A percentile compares a stretch with the other conserved stretches of the same genome.
These are phyloP conservation scores for Ceratocystis harringtonii DNA, from an alignment of 2,329 filamentous ascomycete species.

Conservation along the genomic window DNA sequence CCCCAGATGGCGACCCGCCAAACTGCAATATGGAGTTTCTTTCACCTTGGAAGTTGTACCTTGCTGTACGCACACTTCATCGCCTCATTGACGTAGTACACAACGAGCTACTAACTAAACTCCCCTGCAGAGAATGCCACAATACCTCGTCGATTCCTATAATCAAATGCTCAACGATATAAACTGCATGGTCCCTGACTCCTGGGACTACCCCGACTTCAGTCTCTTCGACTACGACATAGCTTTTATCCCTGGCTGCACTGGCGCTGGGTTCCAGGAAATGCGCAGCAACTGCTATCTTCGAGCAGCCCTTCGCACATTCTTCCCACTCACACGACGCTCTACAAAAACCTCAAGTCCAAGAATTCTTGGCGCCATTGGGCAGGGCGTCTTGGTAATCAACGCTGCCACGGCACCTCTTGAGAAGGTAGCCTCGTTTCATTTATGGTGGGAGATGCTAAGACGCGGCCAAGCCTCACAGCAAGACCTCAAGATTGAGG, in stretches of 20 bases:
- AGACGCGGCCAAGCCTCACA: constrained; percentile 9
- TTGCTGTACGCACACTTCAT: constrained; percentile 4
- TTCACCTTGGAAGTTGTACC: constrained; percentile 10
- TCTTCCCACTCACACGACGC: constrained; percentile 9
- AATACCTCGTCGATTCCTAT: constrained; percentile 11
- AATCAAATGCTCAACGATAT: constrained; percentile 9
- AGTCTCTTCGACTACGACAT: constrained; percentile 9
- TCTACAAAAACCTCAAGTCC: constrained; percentile 3
- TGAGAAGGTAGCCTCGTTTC: constrained; percentile 1
- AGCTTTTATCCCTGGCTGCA: constrained; percentile 12
- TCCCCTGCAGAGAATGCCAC: constrained; percentile 10
- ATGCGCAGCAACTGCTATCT: constrained; percentile 11
- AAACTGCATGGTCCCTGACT: constrained; percentile 8
- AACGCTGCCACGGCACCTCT: constrained; percentile 10
- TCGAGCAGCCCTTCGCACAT: constrained; percentile 1
- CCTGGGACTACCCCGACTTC: constrained; percentile 10
- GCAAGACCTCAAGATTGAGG: constrained; percentile 8
- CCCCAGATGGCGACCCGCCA: constrained; percentile 6
- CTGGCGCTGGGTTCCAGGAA: constrained; percentile 9
- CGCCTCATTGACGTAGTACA: background rate
- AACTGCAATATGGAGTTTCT: constrained; percentile 12
- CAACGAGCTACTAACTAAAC: background rate
- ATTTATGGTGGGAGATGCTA: constrained; percentile 16
- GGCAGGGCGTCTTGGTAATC: constrained; percentile 14
- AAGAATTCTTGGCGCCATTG: constrained; percentile 11